phyloP scores from a whole-genome alignment of 805 yeast genomes.

The Suhomyces sp. region DNA sequence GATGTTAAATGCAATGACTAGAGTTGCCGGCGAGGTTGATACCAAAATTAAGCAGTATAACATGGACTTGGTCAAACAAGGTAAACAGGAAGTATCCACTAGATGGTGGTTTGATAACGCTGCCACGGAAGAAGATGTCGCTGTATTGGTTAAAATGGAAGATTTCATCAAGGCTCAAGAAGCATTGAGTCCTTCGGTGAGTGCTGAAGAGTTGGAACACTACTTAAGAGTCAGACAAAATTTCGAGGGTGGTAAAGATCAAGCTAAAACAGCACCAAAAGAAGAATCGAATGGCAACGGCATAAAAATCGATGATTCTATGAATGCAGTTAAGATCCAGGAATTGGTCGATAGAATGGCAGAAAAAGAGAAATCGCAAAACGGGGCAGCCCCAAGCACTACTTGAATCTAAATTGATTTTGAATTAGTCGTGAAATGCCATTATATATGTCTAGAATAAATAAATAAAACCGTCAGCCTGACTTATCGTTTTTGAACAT shows the following conservation, averaged over 20 bases:
- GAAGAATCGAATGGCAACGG: slow-evolving; percentile 2
- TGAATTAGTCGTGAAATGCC: neutral
- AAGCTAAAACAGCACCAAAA: slow-evolving; percentile 14
- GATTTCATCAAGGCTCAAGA: slow-evolving; percentile 78
- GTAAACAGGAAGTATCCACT: slow-evolving; percentile 50
- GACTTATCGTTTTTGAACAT: slow-evolving; percentile 20
- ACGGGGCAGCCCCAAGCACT: neutral
- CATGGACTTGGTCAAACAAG: slow-evolving; percentile 20
- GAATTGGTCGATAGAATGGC: neutral
- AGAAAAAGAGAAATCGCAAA: neutral
- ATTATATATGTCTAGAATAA: neutral
- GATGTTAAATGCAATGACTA: slow-evolving; percentile 93
- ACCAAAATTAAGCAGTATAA: slow-evolving; percentile 55
- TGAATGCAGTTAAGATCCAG: neutral
- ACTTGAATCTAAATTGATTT: neutral
- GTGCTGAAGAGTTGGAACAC: slow-evolving; percentile 81
- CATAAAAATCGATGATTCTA: neutral
- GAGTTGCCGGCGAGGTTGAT: slow-evolving; percentile 79
- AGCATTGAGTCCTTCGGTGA: slow-evolving; percentile 79
- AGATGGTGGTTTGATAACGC: slow-evolving; percentile 90
- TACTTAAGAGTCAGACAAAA: slow-evolving; percentile 74
- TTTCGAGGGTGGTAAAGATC: slow-evolving; percentile 68
- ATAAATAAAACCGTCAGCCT: neutral
- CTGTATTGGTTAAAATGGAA: slow-evolving; percentile 61
- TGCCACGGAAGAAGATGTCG: slow-evolving; percentile 63